Conservation (phyloP, 768 basidiomycete species). For the Tulasnella sp. region DNA sequence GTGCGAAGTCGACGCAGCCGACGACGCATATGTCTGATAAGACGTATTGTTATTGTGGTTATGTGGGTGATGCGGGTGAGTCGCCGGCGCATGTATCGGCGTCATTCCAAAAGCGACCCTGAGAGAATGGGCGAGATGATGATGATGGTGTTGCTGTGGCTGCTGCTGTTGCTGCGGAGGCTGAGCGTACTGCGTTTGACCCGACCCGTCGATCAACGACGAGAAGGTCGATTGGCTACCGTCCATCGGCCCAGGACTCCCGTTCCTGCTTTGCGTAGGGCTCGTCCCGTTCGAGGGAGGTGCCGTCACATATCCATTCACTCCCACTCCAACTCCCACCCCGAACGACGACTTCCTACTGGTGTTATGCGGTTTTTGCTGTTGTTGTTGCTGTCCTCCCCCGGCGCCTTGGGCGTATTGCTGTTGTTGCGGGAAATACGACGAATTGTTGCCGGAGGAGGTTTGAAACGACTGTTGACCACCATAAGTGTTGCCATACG, state of each 20-base stretch:
- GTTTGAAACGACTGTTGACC: conserved; percentile 4
- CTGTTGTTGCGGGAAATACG: not conserved
- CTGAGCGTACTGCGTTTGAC: conserved; percentile 18
- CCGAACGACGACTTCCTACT: conserved; percentile 7
- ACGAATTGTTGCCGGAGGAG: not conserved
- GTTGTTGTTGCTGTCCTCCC: not conserved
- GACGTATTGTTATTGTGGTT: conserved; percentile 1
- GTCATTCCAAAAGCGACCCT: conserved; percentile 89
- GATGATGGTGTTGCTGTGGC: conserved; percentile 32
- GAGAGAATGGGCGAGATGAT: conserved; percentile 73
- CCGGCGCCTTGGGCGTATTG: not conserved
- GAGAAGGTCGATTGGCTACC: conserved; percentile 24
- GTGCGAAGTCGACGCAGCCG: not conserved
- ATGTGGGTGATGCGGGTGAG: not conserved
- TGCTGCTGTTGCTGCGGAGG: conserved; percentile 18
- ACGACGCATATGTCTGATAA: not conserved
- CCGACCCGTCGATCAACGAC: conserved; percentile 17
- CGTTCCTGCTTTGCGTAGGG: conserved; percentile 9
- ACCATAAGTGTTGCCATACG: not conserved
- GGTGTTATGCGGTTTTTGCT: not conserved
- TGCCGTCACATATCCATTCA: conserved; percentile 9
- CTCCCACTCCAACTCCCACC: not conserved
- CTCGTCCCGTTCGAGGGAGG: conserved; percentile 7
- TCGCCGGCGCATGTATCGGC: conserved; percentile 40
- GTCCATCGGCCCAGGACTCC: conserved; percentile 25